phyloP scores from a whole-genome alignment of 2,329 filamentous ascomycete genomes.

The Cladosporium sp. region DNA sequence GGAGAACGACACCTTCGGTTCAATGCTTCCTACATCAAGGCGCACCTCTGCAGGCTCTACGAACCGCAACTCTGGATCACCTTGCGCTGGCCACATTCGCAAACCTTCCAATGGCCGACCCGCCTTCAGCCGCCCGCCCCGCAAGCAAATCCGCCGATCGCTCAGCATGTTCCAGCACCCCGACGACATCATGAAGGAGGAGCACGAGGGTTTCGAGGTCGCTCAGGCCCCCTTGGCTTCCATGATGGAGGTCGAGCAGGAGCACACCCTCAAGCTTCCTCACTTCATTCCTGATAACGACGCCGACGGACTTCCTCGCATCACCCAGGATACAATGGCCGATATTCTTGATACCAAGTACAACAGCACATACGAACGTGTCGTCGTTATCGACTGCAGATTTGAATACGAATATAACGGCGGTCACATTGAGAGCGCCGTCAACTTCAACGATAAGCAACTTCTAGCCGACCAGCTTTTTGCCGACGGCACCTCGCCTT shows the following conservation, averaged over 20 bases:
- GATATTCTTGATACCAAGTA: constrained; percentile 85
- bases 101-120: constrained; percentile 61
- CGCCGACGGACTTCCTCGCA: constrained; percentile 81
- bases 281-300: constrained; percentile 78
- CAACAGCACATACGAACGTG: constrained; percentile 68
- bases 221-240: constrained; percentile 55
- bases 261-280: constrained; percentile 68
- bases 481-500: constrained; percentile 51
- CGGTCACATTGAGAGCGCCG: constrained; percentile 85
- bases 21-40: constrained; percentile 58
- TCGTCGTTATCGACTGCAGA: constrained; percentile 88
- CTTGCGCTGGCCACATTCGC: constrained; percentile 64
- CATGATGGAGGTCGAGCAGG: constrained; percentile 78
- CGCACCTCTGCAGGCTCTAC: constrained; percentile 59
- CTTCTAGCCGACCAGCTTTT: constrained; percentile 76
- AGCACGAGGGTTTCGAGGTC: constrained; percentile 55
- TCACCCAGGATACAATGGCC: constrained; percentile 74
- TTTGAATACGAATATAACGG: constrained; percentile 99
- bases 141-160: constrained; percentile 86
- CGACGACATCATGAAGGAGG: constrained; percentile 78
- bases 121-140: constrained; percentile 60
- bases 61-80: constrained; percentile 67
- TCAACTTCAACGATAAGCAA: constrained; percentile 98
- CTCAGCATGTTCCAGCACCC: constrained; percentile 97
- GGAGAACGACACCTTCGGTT: constrained; percentile 28